Base-by-base conservation (phyloP, 805 yeast genomes). In the Millerago galiae region DNA sequence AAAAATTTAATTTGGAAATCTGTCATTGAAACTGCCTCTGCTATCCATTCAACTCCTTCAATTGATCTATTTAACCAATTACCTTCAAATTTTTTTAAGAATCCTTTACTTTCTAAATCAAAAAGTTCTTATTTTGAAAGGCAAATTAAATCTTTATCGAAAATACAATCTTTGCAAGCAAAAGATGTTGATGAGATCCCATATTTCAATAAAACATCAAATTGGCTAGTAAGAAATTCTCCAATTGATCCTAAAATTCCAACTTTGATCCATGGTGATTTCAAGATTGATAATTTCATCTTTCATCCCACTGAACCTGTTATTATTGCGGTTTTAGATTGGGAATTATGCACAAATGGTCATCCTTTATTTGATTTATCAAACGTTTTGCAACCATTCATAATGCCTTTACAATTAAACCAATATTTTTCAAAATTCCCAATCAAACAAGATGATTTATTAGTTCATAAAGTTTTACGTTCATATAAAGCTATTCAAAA, bases 261-360 rank as follows among this genome's bases (percentile, higher is more conserved):
- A 33, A 62, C 71, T 3, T 64, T 79, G 43, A 75, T 79, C 31
- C 85, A 79, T 49, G 85, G 90, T 35, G 79, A 80, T 63, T 71
- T 73, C 70, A 74, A 79, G 63, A 67, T 74, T 53, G 82, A 83
- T 67, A 70, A 83, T 62, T 65, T 83, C 48, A 70, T 83, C 28
- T 73, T 74, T 62, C 72, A 81, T 59, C 78, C 77, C 49, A 70
- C 68, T 1, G 66, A 68, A 36, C 70, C 71, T 16, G 55, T 58
- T 35, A 75, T 78, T 3, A 60, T 72, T 38, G 82, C 83, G 0
- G 74, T 79, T 3, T 62, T 79, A 34, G 84, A 79, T 53, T 79
- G 85, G 85, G 85, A 79, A 54, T 60, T 79, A 32, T 76, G 82
- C 48, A 79, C 84, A 0, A 63, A 75, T 44, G 85, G 85, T 0